phyloP scores from a whole-genome alignment of 2,329 filamentous ascomycete species.

The Talaromyces atroroseus region DNA sequence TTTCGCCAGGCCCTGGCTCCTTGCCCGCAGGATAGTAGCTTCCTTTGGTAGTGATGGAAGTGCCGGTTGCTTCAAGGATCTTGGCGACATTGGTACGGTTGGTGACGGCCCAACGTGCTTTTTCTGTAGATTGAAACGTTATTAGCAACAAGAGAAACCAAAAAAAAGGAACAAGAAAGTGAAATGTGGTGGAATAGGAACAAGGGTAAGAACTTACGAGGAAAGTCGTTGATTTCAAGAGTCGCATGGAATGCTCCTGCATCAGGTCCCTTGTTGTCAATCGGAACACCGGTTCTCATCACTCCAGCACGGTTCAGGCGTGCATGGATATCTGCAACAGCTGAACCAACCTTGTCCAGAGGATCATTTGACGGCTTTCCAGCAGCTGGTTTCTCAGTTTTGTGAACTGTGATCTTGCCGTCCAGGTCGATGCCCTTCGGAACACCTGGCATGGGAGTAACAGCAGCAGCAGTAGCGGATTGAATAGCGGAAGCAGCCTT shows the following conservation, averaged over 20 bases:
- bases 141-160: background rate
- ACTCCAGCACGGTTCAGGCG: slow-evolving; percentile 85
- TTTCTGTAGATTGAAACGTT: slow-evolving; percentile 50
- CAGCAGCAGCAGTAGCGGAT: slow-evolving; percentile 51
- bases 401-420: slow-evolving; percentile 67
- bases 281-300: slow-evolving; percentile 84
- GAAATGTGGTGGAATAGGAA: slow-evolving; percentile 3
- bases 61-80: slow-evolving; percentile 89
- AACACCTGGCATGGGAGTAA: slow-evolving; percentile 29
- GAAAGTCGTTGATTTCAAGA: slow-evolving; percentile 98
- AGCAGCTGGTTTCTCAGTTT: slow-evolving; percentile 55
- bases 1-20: slow-evolving; percentile 65
- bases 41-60: slow-evolving; percentile 95
- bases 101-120: slow-evolving; percentile 96
- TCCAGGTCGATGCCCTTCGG: slow-evolving; percentile 57
- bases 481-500: slow-evolving; percentile 61
- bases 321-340: slow-evolving; percentile 83
- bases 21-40: slow-evolving; percentile 81
- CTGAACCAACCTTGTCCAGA: slow-evolving; percentile 82
- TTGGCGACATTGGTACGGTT: slow-evolving; percentile 98
- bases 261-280: slow-evolving; percentile 97
- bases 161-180: background rate
- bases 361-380: slow-evolving; percentile 52
- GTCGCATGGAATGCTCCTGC: slow-evolving; percentile 95
- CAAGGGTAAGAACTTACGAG: slow-evolving; percentile 49